Conservation (phyloP, 257 asterid genomes). For the Ophiorrhiza pumila region DNA sequence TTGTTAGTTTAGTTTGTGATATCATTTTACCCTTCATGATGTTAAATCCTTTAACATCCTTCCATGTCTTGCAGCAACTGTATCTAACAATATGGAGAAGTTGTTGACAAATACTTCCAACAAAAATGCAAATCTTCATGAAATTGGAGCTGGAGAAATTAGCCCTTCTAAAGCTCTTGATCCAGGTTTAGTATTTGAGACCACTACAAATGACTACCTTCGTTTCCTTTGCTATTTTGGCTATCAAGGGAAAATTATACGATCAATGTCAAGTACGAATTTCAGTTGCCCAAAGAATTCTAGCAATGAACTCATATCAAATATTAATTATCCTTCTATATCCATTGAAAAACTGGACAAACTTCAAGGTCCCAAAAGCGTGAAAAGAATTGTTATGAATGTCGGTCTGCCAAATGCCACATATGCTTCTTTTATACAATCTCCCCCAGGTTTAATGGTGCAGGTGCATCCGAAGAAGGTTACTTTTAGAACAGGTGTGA, state of each 20-base stretch:
- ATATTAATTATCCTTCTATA: constrained; percentile 65
- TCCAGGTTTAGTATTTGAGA: constrained; percentile 64
- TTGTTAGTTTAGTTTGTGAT: too few species aligned
- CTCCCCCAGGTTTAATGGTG: constrained; percentile 47
- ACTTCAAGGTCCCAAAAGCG: constrained; percentile 33
- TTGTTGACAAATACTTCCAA: constrained; percentile 38
- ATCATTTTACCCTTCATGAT: background rate
- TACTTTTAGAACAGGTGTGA: constrained; percentile 25
- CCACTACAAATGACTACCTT: constrained; percentile 48
- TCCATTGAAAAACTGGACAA: constrained; percentile 43
- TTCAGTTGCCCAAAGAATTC: constrained; percentile 43
- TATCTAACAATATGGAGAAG: constrained; percentile 37
- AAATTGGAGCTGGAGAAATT: constrained; percentile 62
- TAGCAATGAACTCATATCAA: constrained; percentile 35
- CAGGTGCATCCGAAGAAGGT: constrained; percentile 41
- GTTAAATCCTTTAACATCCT: background rate
- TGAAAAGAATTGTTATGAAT: constrained; percentile 52
- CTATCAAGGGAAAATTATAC: constrained; percentile 35
- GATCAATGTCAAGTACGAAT: constrained; percentile 39
- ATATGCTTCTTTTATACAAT: constrained; percentile 37
- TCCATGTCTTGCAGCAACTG: constrained; percentile 42
- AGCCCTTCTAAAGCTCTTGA: constrained; percentile 58
- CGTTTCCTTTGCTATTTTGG: constrained; percentile 57
- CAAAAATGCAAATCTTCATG: constrained; percentile 43
- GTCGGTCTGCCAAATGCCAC: constrained; percentile 45